phyloP scores from a whole-genome alignment of 805 yeast species.

The Saturnispora quitensis region DNA sequence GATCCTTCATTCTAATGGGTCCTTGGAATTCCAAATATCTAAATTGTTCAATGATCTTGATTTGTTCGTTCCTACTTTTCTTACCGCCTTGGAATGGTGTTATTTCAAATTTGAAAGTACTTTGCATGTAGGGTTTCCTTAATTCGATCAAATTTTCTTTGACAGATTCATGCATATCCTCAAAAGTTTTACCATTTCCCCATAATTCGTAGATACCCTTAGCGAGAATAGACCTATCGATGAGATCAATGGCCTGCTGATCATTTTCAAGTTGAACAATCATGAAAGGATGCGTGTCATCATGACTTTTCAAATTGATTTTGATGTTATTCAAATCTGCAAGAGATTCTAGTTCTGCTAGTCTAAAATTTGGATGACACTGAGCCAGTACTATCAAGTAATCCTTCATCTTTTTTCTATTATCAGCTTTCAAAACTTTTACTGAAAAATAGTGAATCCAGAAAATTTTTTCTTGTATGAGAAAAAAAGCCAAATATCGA shows the following conservation, averaged over 20 bases:
- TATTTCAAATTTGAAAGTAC: constrained; percentile 74
- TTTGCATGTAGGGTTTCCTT: constrained; percentile 31
- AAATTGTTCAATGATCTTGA: constrained; percentile 63
- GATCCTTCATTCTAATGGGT: constrained; percentile 64
- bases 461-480: not conserved
- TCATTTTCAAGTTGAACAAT: constrained; percentile 59
- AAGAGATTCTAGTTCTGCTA: constrained; percentile 75
- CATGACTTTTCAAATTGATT: constrained; percentile 53
- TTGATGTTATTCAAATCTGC: constrained; percentile 54
- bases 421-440: not conserved
- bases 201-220: constrained; percentile 77
- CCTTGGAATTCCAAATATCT: constrained; percentile 66
- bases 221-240: constrained; percentile 59
- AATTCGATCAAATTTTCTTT: constrained; percentile 22
- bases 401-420: constrained; percentile 33
- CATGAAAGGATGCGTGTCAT: constrained; percentile 59
- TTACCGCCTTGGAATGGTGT: constrained; percentile 67
- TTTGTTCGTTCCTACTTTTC: constrained; percentile 38
- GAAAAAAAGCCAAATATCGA: not conserved
- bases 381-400: constrained; percentile 84
- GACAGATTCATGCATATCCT: constrained; percentile 48
- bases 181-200: constrained; percentile 57
- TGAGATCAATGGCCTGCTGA: constrained; percentile 52
- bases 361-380: constrained; percentile 66
- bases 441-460: not conserved